Evolutionary conservation across 306 rosid species (phyloP).

Genomic region (Hippophae rhamnoides): DNA sequence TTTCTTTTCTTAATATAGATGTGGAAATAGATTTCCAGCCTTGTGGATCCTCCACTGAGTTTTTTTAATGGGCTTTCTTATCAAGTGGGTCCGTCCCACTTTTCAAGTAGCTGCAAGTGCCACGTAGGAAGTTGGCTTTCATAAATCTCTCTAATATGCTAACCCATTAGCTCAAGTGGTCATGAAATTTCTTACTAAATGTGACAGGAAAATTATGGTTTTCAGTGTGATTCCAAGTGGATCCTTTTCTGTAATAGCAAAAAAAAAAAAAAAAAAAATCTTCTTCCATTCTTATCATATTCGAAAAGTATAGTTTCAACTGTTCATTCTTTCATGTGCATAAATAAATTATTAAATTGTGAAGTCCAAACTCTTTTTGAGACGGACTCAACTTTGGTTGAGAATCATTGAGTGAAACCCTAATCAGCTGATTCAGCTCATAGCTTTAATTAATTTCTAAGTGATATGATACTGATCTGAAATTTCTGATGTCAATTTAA

Average conservation of each 20-base stretch:
- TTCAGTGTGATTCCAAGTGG: not conserved
- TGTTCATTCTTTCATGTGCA: not conserved
- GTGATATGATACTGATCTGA: not conserved
- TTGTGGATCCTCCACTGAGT: conserved; percentile 49
- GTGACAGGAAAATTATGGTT: conserved; percentile 4
- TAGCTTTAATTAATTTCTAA: not conserved
- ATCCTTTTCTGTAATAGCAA: conserved; percentile 1
- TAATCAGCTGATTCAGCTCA: not conserved
- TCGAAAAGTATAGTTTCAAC: not conserved
- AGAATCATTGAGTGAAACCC: conserved; percentile 1
- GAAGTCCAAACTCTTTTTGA: not conserved
- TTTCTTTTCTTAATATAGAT: conserved; percentile 8
- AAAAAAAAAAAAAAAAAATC: too few relatives aligned
- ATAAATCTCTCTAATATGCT: conserved; percentile 10
- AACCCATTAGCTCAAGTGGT: conserved; percentile 16
- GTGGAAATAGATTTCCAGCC: conserved; percentile 21
- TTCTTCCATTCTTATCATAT: not conserved
- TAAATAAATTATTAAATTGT: not conserved
- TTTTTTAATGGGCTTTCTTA: conserved; percentile 34
- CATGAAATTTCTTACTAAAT: conserved; percentile 21
- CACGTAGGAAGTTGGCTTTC: conserved; percentile 5
- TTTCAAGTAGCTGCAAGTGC: conserved; percentile 19
- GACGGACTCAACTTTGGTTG: conserved; percentile 5
- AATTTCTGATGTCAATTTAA: too few relatives aligned
- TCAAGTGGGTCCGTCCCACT: conserved; percentile 41